Evolutionary conservation across 768 basidiomycete genomes (phyloP).

Genomic region (Kwoniella heveanensis): DNA sequence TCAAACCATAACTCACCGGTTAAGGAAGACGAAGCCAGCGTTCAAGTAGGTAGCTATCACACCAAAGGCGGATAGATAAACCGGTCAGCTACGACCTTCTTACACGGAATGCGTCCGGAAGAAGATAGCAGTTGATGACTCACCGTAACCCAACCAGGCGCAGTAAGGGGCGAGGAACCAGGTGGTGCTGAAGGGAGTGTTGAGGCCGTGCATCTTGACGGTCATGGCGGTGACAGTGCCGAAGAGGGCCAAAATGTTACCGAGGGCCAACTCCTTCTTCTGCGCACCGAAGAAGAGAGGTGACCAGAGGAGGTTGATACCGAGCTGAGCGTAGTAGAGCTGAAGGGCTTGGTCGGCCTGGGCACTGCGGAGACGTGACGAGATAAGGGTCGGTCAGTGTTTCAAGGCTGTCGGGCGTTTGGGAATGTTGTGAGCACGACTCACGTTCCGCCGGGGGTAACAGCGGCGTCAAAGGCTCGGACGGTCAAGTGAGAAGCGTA

Average conservation of each 20-base stretch:
- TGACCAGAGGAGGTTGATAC: slow-evolving; percentile 66
- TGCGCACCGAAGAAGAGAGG: slow-evolving; percentile 65
- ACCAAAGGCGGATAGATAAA: too few relatives aligned
- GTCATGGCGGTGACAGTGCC: slow-evolving; percentile 66
- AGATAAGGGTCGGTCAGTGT: not conserved
- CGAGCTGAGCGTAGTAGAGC: slow-evolving; percentile 67
- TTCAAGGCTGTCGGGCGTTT: too few relatives aligned
- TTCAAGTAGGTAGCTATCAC: slow-evolving; percentile 66
- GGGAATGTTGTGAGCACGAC: too few relatives aligned
- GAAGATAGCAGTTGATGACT: slow-evolving; percentile 17
- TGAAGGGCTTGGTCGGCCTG: slow-evolving; percentile 61
- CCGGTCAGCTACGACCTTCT: slow-evolving; percentile 16
- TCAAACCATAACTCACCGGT: slow-evolving; percentile 30
- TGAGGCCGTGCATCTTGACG: slow-evolving; percentile 62
- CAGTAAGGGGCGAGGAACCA: slow-evolving; percentile 69
- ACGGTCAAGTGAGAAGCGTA: slow-evolving; percentile 69
- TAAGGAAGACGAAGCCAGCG: slow-evolving; percentile 64
- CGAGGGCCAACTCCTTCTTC: slow-evolving; percentile 63
- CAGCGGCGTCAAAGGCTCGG: slow-evolving; percentile 61
- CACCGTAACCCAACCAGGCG: slow-evolving; percentile 65
- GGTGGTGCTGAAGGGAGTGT: slow-evolving; percentile 58
- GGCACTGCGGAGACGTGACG: slow-evolving; percentile 49
- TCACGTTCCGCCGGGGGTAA: slow-evolving; percentile 59
- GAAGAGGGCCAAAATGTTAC: slow-evolving; percentile 63
- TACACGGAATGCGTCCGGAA: too few relatives aligned